These are phyloP conservation scores for Colletotrichum phormii DNA, from an alignment of 2,329 filamentous ascomycete species.

Conservation along the genomic window DNA sequence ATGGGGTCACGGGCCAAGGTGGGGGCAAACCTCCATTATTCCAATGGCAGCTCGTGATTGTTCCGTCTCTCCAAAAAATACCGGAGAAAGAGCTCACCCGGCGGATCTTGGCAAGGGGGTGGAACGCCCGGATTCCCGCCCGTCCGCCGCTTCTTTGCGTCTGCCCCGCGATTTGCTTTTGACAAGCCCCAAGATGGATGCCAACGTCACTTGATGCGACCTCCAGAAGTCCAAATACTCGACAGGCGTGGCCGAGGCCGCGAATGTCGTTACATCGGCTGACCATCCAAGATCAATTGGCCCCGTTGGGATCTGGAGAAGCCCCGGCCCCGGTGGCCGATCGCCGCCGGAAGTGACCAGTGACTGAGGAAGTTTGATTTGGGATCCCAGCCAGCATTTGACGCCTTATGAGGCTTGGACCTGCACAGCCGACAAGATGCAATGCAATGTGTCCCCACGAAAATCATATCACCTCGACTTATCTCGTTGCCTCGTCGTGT, in stretches of 20 bases:
- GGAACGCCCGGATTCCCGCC: neutral
- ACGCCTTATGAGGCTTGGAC: conserved; percentile 9
- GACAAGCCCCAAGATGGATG: too few species aligned
- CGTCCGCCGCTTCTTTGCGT: neutral
- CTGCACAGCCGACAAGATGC: conserved; percentile 6
- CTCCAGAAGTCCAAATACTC: neutral
- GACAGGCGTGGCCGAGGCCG: neutral
- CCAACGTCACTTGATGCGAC: neutral
- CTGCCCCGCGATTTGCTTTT: conserved; percentile 11
- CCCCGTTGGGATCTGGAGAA: neutral
- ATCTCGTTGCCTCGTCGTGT: conserved; percentile 14
- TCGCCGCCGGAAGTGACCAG: neutral
- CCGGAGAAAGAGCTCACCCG: conserved; percentile 19
- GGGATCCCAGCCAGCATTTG: neutral
- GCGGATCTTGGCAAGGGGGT: conserved; percentile 3
- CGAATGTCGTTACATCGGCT: neutral
- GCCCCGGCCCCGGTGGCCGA: neutral
- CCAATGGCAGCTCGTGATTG: neutral
- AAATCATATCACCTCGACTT: neutral
- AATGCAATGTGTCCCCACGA: neutral
- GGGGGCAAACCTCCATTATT: neutral
- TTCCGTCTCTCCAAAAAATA: neutral
- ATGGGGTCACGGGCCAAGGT: neutral
- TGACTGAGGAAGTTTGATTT: neutral
- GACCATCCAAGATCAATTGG: neutral